Conservation (phyloP, 2,329 filamentous ascomycete species). For the Aureobasidium sp. region DNA sequence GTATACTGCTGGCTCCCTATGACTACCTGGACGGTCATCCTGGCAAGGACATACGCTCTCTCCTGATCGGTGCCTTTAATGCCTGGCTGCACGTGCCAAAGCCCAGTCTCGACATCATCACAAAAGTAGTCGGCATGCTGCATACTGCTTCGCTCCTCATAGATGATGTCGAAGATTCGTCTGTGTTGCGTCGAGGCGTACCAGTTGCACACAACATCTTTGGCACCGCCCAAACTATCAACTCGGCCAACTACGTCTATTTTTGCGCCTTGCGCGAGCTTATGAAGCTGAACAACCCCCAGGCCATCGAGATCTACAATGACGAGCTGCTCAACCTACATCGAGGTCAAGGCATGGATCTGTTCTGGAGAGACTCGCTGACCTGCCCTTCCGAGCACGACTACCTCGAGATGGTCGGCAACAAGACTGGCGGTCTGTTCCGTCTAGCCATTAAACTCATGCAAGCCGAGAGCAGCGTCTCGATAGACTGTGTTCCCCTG, state of each 20-base stretch:
- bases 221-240: slow-evolving; percentile 81
- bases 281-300: slow-evolving; percentile 60
- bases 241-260: slow-evolving; percentile 85
- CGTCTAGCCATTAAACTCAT: slow-evolving; percentile 79
- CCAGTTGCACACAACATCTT: slow-evolving; percentile 82
- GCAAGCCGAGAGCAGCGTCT: slow-evolving; percentile 60
- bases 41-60: slow-evolving; percentile 76
- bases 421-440: slow-evolving; percentile 86
- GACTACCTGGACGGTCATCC: slow-evolving; percentile 74
- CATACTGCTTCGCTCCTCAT: slow-evolving; percentile 79
- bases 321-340: slow-evolving; percentile 82
- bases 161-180: slow-evolving; percentile 83
- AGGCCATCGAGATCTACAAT: slow-evolving; percentile 63
- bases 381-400: slow-evolving; percentile 81
- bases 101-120: slow-evolving; percentile 65
- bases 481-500: slow-evolving; percentile 67
- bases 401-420: slow-evolving; percentile 89
- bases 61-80: slow-evolving; percentile 76
- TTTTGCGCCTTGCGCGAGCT: slow-evolving; percentile 73
- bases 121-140: slow-evolving; percentile 73
- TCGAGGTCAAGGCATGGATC: slow-evolving; percentile 81
- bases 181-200: slow-evolving; percentile 65
- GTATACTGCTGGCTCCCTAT: slow-evolving; percentile 68
- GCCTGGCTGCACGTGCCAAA: slow-evolving; percentile 68
- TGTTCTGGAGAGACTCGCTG: slow-evolving; percentile 81